These are phyloP conservation scores for Gryganskiella cystojenkinii DNA, from an alignment of 192 early-diverging fungal species.

Conservation along the genomic window DNA sequence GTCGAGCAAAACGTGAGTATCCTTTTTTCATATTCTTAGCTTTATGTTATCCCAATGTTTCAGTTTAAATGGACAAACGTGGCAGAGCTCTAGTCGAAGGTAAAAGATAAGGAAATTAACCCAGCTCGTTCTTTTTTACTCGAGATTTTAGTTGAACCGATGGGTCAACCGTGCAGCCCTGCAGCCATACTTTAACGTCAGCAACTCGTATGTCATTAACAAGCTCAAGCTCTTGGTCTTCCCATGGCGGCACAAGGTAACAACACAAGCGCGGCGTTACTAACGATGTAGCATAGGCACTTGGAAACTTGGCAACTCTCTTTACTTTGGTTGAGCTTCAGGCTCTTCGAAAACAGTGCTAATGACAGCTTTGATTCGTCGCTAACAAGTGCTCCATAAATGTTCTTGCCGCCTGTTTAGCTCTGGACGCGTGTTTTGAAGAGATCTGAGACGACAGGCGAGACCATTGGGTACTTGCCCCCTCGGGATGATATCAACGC, in stretches of 20 bases:
- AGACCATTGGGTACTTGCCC: conserved; percentile 79
- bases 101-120: neutral
- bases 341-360: too few relatives aligned
- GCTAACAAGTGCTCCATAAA: neutral
- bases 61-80: neutral
- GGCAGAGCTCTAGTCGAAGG: neutral
- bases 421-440: conserved; percentile 82
- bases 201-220: conserved; percentile 91
- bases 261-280: neutral
- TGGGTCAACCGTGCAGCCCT: conserved; percentile 89
- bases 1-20: conserved; percentile 89
- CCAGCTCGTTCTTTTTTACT: neutral
- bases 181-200: conserved; percentile 95
- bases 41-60: conserved; percentile 1
- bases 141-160: conserved; percentile 69
- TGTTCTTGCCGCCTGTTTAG: conserved; percentile 33
- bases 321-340: neutral
- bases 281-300: neutral
- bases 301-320: neutral
- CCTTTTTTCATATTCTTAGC: neutral
- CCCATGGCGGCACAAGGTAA: conserved; percentile 88
- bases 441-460: conserved; percentile 81
- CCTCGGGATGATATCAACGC: conserved; percentile 95
- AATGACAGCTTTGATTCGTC: too few relatives aligned
- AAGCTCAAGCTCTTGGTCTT: conserved; percentile 90